Evolutionary conservation across 495 filamentous ascomycete genomes (phyloP).

Genomic region (Melanomma pulvis-pyrius): DNA sequence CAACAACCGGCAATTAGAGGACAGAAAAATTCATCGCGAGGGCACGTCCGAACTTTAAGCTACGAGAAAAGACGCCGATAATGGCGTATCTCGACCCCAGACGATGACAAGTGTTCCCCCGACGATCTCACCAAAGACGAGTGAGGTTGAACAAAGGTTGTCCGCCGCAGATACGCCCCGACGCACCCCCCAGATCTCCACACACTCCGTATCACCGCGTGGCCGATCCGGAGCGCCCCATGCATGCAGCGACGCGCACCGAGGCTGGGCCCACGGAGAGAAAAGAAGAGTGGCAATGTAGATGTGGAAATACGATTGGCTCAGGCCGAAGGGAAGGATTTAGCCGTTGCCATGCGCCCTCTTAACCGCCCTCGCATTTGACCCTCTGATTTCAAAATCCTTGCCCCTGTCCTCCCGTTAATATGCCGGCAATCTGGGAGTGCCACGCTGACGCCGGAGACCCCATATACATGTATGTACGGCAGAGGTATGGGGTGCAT

Average conservation of each 20-base stretch:
- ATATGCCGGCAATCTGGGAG: conserved; percentile 6
- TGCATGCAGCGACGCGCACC: neutral
- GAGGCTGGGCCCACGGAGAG: neutral
- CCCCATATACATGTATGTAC: neutral
- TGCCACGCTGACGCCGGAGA: neutral
- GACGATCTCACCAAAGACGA: neutral
- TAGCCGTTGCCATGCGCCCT: neutral
- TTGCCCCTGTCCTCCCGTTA: neutral
- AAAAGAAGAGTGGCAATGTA: neutral
- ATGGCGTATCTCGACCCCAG: neutral
- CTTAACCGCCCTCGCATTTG: neutral
- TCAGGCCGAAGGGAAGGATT: neutral
- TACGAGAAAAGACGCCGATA: neutral
- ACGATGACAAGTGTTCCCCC: neutral
- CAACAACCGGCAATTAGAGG: neutral
- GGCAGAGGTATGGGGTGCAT: neutral
- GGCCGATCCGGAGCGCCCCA: neutral
- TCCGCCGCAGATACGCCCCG: too few species aligned
- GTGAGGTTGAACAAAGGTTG: neutral
- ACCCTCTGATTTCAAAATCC: neutral
- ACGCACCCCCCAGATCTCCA: neutral
- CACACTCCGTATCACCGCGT: neutral
- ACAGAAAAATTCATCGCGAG: neutral
- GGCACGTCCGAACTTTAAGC: neutral
- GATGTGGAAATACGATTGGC: neutral